phyloP scores from a whole-genome alignment of 2,329 filamentous ascomycete species.

The Plectosphaerella cucumerina region DNA sequence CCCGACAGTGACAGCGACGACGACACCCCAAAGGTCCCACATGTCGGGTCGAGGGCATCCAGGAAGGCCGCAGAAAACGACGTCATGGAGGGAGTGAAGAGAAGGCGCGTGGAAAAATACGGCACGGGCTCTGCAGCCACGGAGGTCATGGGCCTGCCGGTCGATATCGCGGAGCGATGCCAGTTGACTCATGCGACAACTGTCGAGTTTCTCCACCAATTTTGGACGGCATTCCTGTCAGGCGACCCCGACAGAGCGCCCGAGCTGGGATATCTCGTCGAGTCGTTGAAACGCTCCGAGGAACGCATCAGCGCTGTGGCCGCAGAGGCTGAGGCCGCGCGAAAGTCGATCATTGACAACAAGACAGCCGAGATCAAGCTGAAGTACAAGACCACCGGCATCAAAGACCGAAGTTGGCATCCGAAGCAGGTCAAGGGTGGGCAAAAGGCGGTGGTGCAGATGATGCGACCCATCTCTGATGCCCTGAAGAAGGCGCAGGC shows the following conservation, averaged over 20 bases:
- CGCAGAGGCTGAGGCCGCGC: slow-evolving; percentile 71
- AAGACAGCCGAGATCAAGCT: slow-evolving; percentile 68
- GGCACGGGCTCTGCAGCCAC: slow-evolving; percentile 32
- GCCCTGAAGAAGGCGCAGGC: slow-evolving; percentile 66
- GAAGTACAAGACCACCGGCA: slow-evolving; percentile 67
- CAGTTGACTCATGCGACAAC: slow-evolving; percentile 82
- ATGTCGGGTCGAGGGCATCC: slow-evolving; percentile 67
- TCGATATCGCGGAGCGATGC: slow-evolving; percentile 54
- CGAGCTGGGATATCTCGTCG: slow-evolving; percentile 77
- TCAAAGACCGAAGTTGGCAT: slow-evolving; percentile 63
- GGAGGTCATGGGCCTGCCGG: slow-evolving; percentile 38
- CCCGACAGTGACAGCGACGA: slow-evolving; percentile 68
- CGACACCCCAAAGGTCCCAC: slow-evolving; percentile 48
- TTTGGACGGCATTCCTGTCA: slow-evolving; percentile 89
- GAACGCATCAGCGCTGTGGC: slow-evolving; percentile 78
- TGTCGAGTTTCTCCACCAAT: slow-evolving; percentile 93
- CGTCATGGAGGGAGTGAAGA: slow-evolving; percentile 60
- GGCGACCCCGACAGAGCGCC: slow-evolving; percentile 76
- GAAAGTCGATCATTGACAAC: slow-evolving; percentile 61
- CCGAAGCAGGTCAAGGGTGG: slow-evolving; percentile 69
- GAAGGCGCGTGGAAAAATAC: slow-evolving; percentile 56
- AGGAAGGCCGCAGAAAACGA: slow-evolving; percentile 61
- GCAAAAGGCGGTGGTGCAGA: slow-evolving; percentile 65
- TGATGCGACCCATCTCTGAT: slow-evolving; percentile 70
- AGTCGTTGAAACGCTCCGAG: slow-evolving; percentile 73